Conservation (phyloP, 768 basidiomycete species). For the Krasilnikovozyma curviuscula region DNA sequence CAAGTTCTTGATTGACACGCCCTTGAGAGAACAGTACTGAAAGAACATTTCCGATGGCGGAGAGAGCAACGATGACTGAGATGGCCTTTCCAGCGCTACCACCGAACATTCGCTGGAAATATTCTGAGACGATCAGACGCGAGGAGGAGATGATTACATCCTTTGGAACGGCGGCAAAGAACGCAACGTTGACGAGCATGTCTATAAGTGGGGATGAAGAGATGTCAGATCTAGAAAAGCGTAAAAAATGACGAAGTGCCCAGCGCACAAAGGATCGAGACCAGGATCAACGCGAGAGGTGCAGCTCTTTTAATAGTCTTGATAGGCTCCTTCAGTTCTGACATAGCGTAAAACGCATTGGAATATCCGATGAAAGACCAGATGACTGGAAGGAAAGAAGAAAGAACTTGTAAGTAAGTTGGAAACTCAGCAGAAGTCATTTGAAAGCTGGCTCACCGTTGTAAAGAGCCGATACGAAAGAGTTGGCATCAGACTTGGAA, state of each 20-base stretch:
- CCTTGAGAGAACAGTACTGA: constrained; percentile 13
- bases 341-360: constrained; percentile 11
- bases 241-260: too few species aligned
- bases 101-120: constrained; percentile 12
- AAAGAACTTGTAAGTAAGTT: constrained; percentile 7
- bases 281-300: constrained; percentile 13
- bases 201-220: not conserved
- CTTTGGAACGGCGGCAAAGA: constrained; percentile 14
- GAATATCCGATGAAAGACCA: constrained; percentile 8
- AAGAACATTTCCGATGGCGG: constrained; percentile 16
- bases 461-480: constrained; percentile 13
- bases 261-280: constrained; percentile 13
- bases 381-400: constrained; percentile 5
- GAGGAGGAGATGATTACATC: constrained; percentile 6
- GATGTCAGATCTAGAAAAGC: not conserved
- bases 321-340: constrained; percentile 13
- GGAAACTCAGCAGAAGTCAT: too few species aligned
- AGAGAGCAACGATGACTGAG: constrained; percentile 11
- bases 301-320: constrained; percentile 12
- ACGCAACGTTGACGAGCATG: constrained; percentile 13
- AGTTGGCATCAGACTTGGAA: constrained; percentile 12
- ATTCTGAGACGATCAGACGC: constrained; percentile 11
- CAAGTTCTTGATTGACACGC: constrained; percentile 18
- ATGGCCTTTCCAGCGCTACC: constrained; percentile 5
- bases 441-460: too few species aligned